phyloP scores from a whole-genome alignment of 352 stramenopile species.

The Globisporangium yorkense region DNA sequence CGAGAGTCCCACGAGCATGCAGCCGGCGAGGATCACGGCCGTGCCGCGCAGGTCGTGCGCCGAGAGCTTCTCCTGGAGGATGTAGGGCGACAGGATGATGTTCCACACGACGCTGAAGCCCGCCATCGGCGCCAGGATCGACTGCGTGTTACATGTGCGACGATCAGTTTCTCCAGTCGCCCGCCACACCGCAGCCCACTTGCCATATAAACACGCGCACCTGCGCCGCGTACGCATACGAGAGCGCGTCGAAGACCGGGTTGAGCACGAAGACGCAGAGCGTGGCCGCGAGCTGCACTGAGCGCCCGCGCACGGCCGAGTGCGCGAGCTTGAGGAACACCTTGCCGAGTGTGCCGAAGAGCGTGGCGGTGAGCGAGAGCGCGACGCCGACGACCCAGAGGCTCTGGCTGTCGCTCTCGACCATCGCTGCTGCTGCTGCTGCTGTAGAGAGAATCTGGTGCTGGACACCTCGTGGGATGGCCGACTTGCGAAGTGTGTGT shows the following conservation, averaged over 20 bases:
- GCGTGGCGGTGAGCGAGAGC: constrained; percentile 74
- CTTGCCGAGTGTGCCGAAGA: constrained; percentile 83
- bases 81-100: constrained; percentile 76
- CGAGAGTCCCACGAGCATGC: constrained; percentile 68
- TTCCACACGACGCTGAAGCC: constrained; percentile 88
- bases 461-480: too few relatives aligned
- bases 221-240: constrained; percentile 81
- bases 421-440: background rate
- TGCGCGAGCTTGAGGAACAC: constrained; percentile 85
- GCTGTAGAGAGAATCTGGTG: background rate
- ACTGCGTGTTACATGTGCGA: constrained; percentile 24
- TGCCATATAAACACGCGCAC: constrained; percentile 12
- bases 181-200: too few relatives aligned
- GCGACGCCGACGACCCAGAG: constrained; percentile 75
- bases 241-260: constrained; percentile 82
- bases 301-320: constrained; percentile 45
- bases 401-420: constrained; percentile 2
- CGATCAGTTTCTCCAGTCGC: too few relatives aligned
- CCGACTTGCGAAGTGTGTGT: background rate
- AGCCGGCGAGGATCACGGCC: constrained; percentile 71
- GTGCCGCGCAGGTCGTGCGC: constrained; percentile 66
- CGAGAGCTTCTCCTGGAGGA: constrained; percentile 76
- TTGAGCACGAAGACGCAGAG: constrained; percentile 82
- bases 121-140: constrained; percentile 80
- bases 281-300: constrained; percentile 61